These are phyloP conservation scores for Termitomyces sp. DNA, from an alignment of 768 basidiomycete species.

Conservation along the genomic window DNA sequence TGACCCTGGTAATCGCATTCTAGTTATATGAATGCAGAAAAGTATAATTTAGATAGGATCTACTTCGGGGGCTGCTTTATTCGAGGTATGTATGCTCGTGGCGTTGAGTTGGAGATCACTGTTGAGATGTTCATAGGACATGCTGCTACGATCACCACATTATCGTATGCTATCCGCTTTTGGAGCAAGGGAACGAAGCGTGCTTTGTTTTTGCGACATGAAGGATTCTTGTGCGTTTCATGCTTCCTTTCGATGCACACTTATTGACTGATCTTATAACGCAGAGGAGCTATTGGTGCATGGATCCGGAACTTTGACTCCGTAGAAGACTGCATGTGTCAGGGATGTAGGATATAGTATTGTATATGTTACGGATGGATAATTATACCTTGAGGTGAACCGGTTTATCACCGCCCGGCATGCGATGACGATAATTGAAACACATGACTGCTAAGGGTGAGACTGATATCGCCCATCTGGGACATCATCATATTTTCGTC, in stretches of 20 bases:
- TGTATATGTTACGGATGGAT: constrained; percentile 4
- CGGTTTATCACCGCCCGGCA: constrained; percentile 7
- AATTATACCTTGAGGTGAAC: constrained; percentile 6
- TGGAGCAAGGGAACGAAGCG: constrained; percentile 98
- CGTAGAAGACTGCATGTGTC: constrained; percentile 14
- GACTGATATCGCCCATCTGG: constrained; percentile 7
- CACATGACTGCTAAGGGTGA: constrained; percentile 13
- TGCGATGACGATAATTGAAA: constrained; percentile 2
- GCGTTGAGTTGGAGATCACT: constrained; percentile 1
- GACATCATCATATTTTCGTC: constrained; percentile 9
- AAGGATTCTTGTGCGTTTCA: constrained; percentile 86
- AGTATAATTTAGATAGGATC: constrained; percentile 92
- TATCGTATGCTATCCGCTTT: constrained; percentile 98
- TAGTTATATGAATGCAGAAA: constrained; percentile 99
- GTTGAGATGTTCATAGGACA: constrained; percentile 55
- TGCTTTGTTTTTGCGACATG: constrained; percentile 94
- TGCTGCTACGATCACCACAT: constrained; percentile 91
- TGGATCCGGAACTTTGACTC: constrained; percentile 95
- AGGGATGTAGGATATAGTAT: constrained; percentile 11
- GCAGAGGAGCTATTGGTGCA: constrained; percentile 88
- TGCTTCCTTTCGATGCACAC: constrained; percentile 8
- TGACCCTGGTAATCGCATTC: constrained; percentile 3
- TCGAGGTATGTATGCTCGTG: constrained; percentile 56
- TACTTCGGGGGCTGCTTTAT: constrained; percentile 99
- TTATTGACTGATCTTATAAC: constrained; percentile 9